These are phyloP conservation scores for Skeletonema costatum DNA, from an alignment of 108 stramenopile genomes.

Conservation along the genomic window DNA sequence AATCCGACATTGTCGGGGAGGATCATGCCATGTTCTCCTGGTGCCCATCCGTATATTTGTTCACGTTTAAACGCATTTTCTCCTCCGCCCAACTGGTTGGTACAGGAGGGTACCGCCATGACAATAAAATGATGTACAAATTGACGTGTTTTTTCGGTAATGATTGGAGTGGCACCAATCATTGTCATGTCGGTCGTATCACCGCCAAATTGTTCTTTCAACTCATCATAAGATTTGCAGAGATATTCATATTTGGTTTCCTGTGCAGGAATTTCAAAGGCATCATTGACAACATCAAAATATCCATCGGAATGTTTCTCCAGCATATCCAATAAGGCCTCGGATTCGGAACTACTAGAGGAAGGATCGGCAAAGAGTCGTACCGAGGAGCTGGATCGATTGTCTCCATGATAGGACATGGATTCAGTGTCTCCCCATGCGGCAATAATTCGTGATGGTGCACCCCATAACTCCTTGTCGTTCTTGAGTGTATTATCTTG, in stretches of 20 bases:
- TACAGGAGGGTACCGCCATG: neutral
- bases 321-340: slow-evolving; percentile 22
- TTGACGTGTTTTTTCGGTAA: slow-evolving; percentile 6
- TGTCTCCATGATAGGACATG: slow-evolving; percentile 49
- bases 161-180: slow-evolving; percentile 5
- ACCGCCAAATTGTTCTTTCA: slow-evolving; percentile 19
- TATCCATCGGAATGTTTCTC: slow-evolving; percentile 29
- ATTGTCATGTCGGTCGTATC: slow-evolving; percentile 2
- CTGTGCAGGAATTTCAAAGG: slow-evolving; percentile 31
- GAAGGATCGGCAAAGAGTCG: slow-evolving; percentile 38
- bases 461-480: slow-evolving; percentile 22
- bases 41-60: slow-evolving; percentile 54
- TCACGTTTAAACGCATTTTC: neutral
- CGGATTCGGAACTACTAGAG: neutral
- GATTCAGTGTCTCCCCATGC: slow-evolving; percentile 61
- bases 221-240: slow-evolving; percentile 43
- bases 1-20: slow-evolving; percentile 56
- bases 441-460: slow-evolving; percentile 53
- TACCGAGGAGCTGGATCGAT: slow-evolving; percentile 32
- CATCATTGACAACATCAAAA: slow-evolving; percentile 28
- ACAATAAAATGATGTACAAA: slow-evolving; percentile 55
- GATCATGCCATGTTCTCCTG: slow-evolving; percentile 32
- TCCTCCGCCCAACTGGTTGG: too few relatives aligned
- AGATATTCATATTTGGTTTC: slow-evolving; percentile 52
- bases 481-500: slow-evolving; percentile 49